phyloP scores from a whole-genome alignment of 495 filamentous ascomycete species.

The Emericellopsis terricola region DNA sequence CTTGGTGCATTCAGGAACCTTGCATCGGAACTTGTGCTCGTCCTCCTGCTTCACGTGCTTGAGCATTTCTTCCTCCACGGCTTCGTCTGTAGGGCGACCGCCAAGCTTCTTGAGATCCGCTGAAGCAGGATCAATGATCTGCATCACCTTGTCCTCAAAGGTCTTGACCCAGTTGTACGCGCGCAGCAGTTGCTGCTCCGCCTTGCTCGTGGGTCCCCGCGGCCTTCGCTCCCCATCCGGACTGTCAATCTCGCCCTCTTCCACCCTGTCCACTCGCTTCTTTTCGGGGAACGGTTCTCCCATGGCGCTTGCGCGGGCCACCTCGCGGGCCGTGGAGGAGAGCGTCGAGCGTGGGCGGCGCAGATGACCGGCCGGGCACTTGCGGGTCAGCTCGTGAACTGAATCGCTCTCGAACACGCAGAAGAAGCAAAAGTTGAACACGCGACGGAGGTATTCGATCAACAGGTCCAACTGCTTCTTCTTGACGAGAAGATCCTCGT shows the following conservation, averaged over 20 bases:
- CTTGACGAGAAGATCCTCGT: constrained; percentile 73
- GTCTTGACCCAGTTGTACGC: constrained; percentile 99
- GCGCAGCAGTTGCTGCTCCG: constrained; percentile 77
- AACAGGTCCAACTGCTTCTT: constrained; percentile 94
- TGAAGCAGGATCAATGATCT: constrained; percentile 76
- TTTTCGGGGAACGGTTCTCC: constrained; percentile 67
- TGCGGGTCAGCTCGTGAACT: constrained; percentile 83
- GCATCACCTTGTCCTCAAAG: constrained; percentile 89
- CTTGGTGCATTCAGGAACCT: constrained; percentile 86
- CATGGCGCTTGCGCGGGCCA: constrained; percentile 64
- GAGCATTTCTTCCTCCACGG: constrained; percentile 63
- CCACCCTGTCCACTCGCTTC: constrained; percentile 47
- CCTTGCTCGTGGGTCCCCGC: constrained; percentile 47
- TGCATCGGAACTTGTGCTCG: constrained; percentile 89
- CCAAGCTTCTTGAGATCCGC: constrained; percentile 78
- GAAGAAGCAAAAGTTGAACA: constrained; percentile 98
- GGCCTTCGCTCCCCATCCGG: constrained; percentile 42
- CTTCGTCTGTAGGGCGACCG: constrained; percentile 72
- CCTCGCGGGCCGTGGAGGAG: constrained; percentile 61
- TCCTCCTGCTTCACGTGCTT: constrained; percentile 95
- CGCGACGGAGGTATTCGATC: constrained; percentile 89
- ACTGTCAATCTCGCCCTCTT: constrained; percentile 23
- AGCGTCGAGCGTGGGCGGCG: constrained; percentile 73
- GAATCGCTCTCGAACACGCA: constrained; percentile 98
- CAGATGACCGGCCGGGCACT: constrained; percentile 92